phyloP scores from a whole-genome alignment of 176 grass and related monocot genomes.

The Tillandsia leiboldiana region DNA sequence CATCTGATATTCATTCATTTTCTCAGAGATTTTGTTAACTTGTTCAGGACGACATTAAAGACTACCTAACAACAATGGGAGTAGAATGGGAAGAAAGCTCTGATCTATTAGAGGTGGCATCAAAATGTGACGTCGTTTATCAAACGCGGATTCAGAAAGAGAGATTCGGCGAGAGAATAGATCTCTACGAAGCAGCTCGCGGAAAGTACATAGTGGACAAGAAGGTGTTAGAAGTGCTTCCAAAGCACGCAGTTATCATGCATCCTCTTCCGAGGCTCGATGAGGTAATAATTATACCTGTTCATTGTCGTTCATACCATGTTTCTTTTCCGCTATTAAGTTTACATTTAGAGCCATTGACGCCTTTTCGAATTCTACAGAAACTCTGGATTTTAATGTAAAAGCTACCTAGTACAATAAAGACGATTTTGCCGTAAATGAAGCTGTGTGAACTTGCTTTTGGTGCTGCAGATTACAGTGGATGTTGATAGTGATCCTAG shows the following conservation, averaged over 20 bases:
- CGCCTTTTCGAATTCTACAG: too few relatives aligned
- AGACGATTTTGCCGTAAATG: background rate
- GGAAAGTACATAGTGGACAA: constrained; percentile 85
- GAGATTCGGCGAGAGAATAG: constrained; percentile 85
- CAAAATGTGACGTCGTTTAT: constrained; percentile 78
- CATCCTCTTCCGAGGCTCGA: constrained; percentile 92
- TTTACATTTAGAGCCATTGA: too few relatives aligned
- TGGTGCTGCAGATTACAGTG: constrained; percentile 43
- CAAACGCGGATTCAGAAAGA: constrained; percentile 90
- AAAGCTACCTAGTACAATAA: background rate
- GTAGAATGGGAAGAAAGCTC: constrained; percentile 95
- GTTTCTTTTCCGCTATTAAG: too few relatives aligned
- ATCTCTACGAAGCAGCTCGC: constrained; percentile 79
- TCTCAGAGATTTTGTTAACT: too few relatives aligned
- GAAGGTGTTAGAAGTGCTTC: constrained; percentile 73
- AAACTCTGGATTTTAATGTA: too few relatives aligned
- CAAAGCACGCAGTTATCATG: constrained; percentile 80
- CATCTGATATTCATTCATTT: too few relatives aligned
- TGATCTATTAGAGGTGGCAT: constrained; percentile 79
- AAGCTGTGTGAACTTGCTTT: background rate
- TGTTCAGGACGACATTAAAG: constrained; percentile 79
- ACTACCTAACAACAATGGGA: constrained; percentile 53
- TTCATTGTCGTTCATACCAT: too few relatives aligned
- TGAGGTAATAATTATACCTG: constrained; percentile 48
- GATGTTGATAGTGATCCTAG: constrained; percentile 72